Percentiles rank a stretch among this genome's conserved stretches.
Conservation (phyloP, 163 green algal genomes). For the Dunaliella salina region DNA sequence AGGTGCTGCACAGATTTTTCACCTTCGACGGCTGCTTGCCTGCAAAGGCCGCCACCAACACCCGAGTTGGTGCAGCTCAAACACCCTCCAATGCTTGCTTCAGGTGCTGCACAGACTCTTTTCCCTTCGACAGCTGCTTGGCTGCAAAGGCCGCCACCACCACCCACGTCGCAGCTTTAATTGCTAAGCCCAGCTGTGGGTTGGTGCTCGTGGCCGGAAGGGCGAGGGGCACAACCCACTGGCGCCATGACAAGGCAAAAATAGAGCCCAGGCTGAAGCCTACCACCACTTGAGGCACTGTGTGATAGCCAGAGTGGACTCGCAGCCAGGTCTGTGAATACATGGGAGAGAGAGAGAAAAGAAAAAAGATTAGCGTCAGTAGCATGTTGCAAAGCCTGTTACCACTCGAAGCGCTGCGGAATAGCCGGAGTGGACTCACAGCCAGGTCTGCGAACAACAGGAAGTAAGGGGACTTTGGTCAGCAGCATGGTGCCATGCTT, state of each 20-base stretch:
- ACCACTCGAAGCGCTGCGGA: background rate
- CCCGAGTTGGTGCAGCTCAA: too few relatives aligned
- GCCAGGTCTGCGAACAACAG: background rate
- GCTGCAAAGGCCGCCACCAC: background rate
- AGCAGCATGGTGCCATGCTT: too few relatives aligned
- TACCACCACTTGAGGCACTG: slow-evolving; percentile 11
- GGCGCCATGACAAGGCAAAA: background rate
- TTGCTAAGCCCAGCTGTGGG: background rate
- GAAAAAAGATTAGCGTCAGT: background rate
- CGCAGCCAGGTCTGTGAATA: slow-evolving; percentile 18
- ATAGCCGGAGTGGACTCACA: background rate
- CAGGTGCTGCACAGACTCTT: background rate
- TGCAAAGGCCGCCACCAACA: background rate
- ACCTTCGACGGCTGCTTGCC: background rate
- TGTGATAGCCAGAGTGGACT: slow-evolving; percentile 16
- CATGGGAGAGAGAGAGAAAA: background rate
- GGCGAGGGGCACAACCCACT: background rate
- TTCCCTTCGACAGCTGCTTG: background rate
- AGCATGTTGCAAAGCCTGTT: background rate
- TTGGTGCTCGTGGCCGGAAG: background rate
- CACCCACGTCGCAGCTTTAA: background rate
- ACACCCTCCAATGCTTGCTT: background rate
- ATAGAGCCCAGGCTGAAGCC: slow-evolving; percentile 11
- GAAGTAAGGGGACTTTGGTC: too few relatives aligned
- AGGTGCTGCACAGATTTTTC: background rate